Base-by-base conservation (phyloP, 805 yeast genomes). In the Cyberlindnera maritima region DNA sequence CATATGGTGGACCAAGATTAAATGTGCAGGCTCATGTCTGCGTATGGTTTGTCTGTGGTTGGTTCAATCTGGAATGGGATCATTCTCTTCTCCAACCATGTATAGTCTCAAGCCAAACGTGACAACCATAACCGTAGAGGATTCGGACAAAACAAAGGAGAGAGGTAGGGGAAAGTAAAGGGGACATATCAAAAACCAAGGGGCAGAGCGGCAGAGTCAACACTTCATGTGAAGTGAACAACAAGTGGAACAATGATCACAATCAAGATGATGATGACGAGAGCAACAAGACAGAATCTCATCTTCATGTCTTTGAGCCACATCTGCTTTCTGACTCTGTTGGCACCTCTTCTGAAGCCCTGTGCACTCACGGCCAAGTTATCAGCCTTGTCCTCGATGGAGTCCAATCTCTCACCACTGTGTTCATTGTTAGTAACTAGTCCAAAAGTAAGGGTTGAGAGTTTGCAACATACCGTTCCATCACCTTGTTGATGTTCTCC, bases 281-380 rank as follows among this genome's bases (percentile, higher is more conserved):
- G 86, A 40, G 85, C 81, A 49, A 91, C 84, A 48, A 88, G 70
- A 69, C 98, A 92, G 75, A 91, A 72, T 68, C 96, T 85, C 92
- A 94, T 86, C 74, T 94, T 94, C 80, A 94, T 78, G 67, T 92
- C 96, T 69, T 94, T 92, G 87, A 96, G 88, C 98, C 98, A 92
- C 97, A 92, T 92, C 64, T 91, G 96, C 69, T 91, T 92, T 71
- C 99, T 87, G 40, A 92, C 97, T 60, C 96, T 83, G 71, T 92
- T 92, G 49, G 99, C 98, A 35, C 97, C 96, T 65, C 96, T 80
- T 66, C 95, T 88, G 74, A 94, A 92, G 32, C 96, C 94, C 58
- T 88, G 92, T 10, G 99, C 98, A 39, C 88, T 80, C 39, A 84
- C 88, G 37, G 96, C 96, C 59, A 92, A 77, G 66, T 87, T 89